Evolutionary conservation across 805 yeast species (phyloP).

Genomic region (Yamadazyma endophytica): DNA sequence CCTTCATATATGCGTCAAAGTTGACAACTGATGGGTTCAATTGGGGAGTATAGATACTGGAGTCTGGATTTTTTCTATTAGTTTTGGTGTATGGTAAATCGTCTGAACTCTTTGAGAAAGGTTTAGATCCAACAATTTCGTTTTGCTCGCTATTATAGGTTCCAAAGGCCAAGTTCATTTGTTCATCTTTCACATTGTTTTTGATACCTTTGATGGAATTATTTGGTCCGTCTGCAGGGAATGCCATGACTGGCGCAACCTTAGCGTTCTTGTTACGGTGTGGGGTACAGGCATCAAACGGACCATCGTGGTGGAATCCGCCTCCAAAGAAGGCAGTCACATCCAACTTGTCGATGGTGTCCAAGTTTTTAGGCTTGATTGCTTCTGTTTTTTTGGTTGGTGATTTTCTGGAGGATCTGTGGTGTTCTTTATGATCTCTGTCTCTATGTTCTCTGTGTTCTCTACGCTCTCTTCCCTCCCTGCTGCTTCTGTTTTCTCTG

Average conservation of each 20-base stretch:
- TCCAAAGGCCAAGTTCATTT: constrained; percentile 77
- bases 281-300: constrained; percentile 97
- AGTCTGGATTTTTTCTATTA: constrained; percentile 14
- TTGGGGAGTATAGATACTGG: constrained; percentile 37
- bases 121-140: constrained; percentile 29
- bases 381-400: constrained; percentile 40
- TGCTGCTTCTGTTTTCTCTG: no score
- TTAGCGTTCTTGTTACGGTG: constrained; percentile 76
- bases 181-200: constrained; percentile 42
- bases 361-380: constrained; percentile 68
- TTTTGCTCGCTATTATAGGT: constrained; percentile 49
- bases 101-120: constrained; percentile 7
- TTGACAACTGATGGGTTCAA: constrained; percentile 51
- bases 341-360: constrained; percentile 91
- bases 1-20: constrained; percentile 67
- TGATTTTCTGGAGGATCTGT: constrained; percentile 17
- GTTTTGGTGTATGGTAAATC: constrained; percentile 16
- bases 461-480: constrained; percentile 1
- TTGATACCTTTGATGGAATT: constrained; percentile 71
- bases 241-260: constrained; percentile 91
- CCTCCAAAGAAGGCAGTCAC: constrained; percentile 93
- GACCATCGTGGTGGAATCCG: constrained; percentile 98
- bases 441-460: constrained; percentile 11
- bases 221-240: constrained; percentile 95
- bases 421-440: constrained; percentile 9